These are phyloP conservation scores for Discostella stelligera DNA, from an alignment of 352 stramenopile species.

Conservation along the genomic window DNA sequence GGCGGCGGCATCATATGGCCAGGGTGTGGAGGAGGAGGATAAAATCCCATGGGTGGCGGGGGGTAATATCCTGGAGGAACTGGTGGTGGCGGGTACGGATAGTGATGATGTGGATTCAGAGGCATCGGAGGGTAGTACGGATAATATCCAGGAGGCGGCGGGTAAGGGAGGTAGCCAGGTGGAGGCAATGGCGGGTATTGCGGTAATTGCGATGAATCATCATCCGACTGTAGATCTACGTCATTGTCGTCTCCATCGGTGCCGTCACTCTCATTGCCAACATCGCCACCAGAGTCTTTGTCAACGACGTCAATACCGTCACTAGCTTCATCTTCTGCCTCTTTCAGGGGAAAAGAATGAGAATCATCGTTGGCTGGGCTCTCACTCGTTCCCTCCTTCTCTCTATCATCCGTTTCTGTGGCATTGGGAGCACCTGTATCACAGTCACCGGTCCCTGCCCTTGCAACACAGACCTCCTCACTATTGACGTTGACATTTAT, in stretches of 20 bases:
- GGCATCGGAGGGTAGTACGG: constrained; percentile 1
- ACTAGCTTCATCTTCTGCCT: background rate
- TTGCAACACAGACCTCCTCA: background rate
- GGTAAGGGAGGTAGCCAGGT: background rate
- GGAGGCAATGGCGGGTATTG: constrained; percentile 6
- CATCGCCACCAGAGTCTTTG: constrained; percentile 1
- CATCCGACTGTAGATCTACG: background rate
- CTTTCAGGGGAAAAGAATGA: background rate
- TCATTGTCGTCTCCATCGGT: background rate
- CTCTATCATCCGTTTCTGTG: background rate
- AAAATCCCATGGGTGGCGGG: constrained; percentile 1
- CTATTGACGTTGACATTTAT: background rate
- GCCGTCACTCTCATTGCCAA: background rate
- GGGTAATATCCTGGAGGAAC: constrained; percentile 9
- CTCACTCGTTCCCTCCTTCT: background rate
- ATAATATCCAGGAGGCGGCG: constrained; percentile 19
- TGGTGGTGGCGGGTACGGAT: background rate
- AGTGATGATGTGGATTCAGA: constrained; percentile 7
- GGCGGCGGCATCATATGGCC: background rate
- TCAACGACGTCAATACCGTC: background rate
- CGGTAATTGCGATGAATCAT: background rate
- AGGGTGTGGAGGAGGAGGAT: constrained; percentile 4
- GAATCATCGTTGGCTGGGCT: background rate
- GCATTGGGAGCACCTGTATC: too few relatives aligned
- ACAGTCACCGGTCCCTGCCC: background rate